Evolutionary conservation across 345 rosid genomes (phyloP).

Genomic region (Ricinus communis): DNA sequence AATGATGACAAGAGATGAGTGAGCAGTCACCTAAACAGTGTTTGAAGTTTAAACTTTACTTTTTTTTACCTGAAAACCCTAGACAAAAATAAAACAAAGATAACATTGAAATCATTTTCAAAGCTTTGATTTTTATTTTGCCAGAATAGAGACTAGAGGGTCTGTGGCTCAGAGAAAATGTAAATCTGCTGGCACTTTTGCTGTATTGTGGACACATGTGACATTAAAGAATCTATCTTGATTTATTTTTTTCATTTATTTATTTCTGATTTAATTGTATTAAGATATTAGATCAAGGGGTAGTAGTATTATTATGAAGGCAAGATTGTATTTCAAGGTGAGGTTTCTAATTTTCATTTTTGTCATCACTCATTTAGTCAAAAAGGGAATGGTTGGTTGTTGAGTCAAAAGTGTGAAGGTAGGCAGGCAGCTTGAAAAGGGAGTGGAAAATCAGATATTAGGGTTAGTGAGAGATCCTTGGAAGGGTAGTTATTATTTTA

Average conservation of each 20-base stretch:
- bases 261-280: not conserved
- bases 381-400: not conserved
- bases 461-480: too few species aligned
- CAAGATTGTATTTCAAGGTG: too few species aligned
- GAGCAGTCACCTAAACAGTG: not conserved
- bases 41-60: too few species aligned
- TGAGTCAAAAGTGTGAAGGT: not conserved
- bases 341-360: not conserved
- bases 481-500: too few species aligned
- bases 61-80: not conserved
- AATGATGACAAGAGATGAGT: not conserved
- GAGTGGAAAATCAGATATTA: too few species aligned
- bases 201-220: not conserved
- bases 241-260: not conserved
- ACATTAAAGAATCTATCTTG: not conserved
- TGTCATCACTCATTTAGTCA: not conserved
- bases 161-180: conserved; percentile 5
- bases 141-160: too few species aligned
- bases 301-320: too few species aligned
- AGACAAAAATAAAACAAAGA: not conserved
- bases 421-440: too few species aligned
- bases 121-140: not conserved
- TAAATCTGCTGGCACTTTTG: not conserved
- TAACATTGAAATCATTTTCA: not conserved
- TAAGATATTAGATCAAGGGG: too few species aligned